These are phyloP conservation scores for Xeromyces bisporus DNA, from an alignment of 495 filamentous ascomycete species.

Conservation along the genomic window DNA sequence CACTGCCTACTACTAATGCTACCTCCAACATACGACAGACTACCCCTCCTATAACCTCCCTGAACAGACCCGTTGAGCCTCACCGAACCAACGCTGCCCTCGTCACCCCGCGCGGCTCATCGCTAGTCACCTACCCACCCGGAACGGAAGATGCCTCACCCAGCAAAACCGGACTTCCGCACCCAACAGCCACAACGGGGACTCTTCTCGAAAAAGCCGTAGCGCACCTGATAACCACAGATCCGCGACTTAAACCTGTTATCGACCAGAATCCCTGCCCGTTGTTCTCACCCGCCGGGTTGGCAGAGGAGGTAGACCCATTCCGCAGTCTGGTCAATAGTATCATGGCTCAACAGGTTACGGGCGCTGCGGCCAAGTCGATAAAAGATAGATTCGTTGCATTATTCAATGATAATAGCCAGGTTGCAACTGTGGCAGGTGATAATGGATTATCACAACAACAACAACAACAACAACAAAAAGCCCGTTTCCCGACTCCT, in stretches of 20 bases:
- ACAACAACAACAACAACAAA: neutral
- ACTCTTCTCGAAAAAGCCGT: slow-evolving; percentile 63
- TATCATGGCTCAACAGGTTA: slow-evolving; percentile 94
- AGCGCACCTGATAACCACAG: slow-evolving; percentile 59
- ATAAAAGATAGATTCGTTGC: slow-evolving; percentile 75
- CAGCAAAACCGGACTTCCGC: slow-evolving; percentile 34
- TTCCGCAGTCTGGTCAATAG: slow-evolving; percentile 67
- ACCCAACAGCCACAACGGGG: slow-evolving; percentile 44
- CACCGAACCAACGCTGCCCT: slow-evolving; percentile 60
- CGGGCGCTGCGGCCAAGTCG: slow-evolving; percentile 71
- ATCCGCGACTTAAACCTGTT: slow-evolving; percentile 53
- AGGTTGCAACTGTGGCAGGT: slow-evolving; percentile 3
- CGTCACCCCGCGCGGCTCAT: slow-evolving; percentile 60
- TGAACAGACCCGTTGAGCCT: slow-evolving; percentile 42
- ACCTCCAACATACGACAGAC: slow-evolving; percentile 11
- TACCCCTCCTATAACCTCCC: slow-evolving; percentile 20
- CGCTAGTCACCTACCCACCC: slow-evolving; percentile 39
- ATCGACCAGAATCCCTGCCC: slow-evolving; percentile 60
- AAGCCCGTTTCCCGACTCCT: slow-evolving; percentile 55
- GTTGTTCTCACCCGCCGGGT: slow-evolving; percentile 64
- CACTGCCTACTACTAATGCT: no score
- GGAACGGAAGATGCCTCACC: slow-evolving; percentile 35
- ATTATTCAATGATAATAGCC: slow-evolving; percentile 42
- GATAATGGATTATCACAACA: neutral
- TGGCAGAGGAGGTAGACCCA: slow-evolving; percentile 73